These are phyloP conservation scores for Solanum sitiens DNA, from an alignment of 257 asterid species.

Conservation along the genomic window DNA sequence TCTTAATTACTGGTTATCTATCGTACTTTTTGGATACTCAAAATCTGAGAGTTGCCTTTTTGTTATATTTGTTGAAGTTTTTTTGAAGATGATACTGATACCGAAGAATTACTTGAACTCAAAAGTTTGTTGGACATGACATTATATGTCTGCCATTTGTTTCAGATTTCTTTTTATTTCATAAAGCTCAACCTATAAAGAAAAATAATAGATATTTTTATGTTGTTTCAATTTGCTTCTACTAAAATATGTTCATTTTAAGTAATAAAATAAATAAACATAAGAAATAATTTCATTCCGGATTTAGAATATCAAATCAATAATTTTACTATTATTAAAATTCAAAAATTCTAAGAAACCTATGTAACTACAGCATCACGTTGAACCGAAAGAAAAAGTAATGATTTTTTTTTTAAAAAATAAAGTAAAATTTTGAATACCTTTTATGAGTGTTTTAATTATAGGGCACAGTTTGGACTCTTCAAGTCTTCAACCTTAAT, in stretches of 20 bases:
- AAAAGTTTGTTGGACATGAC: too few relatives aligned
- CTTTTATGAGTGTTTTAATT: background rate
- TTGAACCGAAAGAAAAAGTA: background rate
- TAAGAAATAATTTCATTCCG: background rate
- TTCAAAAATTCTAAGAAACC: background rate
- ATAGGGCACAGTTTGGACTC: background rate
- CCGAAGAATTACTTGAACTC: too few relatives aligned
- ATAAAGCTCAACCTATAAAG: too few relatives aligned
- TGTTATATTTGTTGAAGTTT: too few relatives aligned
- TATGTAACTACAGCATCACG: background rate
- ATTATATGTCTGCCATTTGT: background rate
- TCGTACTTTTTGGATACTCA: too few relatives aligned
- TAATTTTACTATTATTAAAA: background rate
- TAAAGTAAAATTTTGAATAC: background rate
- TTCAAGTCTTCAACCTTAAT: background rate
- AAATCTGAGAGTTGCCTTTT: too few relatives aligned
- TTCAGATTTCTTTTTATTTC: background rate
- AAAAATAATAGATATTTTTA: background rate
- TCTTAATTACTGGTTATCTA: too few relatives aligned
- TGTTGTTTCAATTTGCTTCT: background rate
- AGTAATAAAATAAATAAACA: too few relatives aligned
- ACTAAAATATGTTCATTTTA: too few relatives aligned
- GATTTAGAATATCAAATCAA: background rate
- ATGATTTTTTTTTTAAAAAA: background rate
- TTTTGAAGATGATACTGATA: background rate